Evolutionary conservation across 345 rosid genomes (phyloP), one percentile per base, ranked within the genome.

Genomic region (Citrus australasica): DNA sequence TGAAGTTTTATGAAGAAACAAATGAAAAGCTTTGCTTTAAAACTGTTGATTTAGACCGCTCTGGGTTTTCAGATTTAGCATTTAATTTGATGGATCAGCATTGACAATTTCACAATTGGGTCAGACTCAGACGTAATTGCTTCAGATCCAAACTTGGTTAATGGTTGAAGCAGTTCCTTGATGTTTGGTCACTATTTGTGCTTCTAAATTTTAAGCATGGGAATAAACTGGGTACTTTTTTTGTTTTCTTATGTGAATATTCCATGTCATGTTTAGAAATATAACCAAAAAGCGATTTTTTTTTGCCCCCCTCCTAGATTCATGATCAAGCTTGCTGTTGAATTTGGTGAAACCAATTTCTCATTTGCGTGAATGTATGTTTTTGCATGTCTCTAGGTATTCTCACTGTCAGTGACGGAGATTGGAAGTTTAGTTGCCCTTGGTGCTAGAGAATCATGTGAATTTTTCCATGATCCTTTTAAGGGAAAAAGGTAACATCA

Each of bases 401-500:
- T 96, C 85, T 96, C 97, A 1, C 83, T 96, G 66, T 93, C 95
- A 1, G 91, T 96, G 81, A 83, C 90, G 58, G 96, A 95, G 86
- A 89, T 95, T 69, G 97, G 98, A 73, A 85, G 81, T 74, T 76
- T 96, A 38, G 70, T 91, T 78, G 80, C 89, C 88, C 98, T 93
- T 28, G 91, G 97, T 48, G 78, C 89, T 35, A 89, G 76, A 68
- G 98, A 88, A 73, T 91, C 96, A 5, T 92, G 94, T 63, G 97
- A 95, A 42, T 92, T 95, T 86, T 93, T 92, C 71, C 98, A 95
- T 79, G 97, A 95, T 78, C 96, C 96, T 38, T 82, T 82, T 35
- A 95, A 89, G 83, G 98, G 98, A 73, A 95, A 82, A 84, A 89
- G 96, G 99, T 93, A 91, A 35, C 76, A 13, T 32, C 27, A 7